Percentiles rank a stretch among this genome's conserved stretches.
These are phyloP conservation scores for Phialemoniopsis sp. DNA, from an alignment of 2,329 filamentous ascomycete genomes.

Conservation along the genomic window DNA sequence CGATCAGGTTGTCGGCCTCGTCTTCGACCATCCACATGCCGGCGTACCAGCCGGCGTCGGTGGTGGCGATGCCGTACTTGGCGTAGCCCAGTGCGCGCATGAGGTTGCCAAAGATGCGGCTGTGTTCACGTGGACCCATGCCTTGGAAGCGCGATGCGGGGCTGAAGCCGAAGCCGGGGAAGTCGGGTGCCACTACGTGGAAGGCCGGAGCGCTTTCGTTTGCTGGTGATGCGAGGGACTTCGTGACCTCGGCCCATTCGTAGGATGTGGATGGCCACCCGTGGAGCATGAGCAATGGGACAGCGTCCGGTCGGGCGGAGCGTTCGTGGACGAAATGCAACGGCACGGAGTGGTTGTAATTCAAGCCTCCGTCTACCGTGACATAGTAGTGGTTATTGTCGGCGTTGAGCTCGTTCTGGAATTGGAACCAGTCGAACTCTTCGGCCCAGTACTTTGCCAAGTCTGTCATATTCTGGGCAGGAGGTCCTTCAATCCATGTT, in stretches of 20 bases:
- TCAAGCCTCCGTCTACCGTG: too few relatives aligned
- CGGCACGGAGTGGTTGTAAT: too few relatives aligned
- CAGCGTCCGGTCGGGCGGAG: conserved; percentile 15
- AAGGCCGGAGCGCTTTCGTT: conserved; percentile 23
- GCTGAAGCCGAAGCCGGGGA: conserved; percentile 40
- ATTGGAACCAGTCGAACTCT: too few relatives aligned
- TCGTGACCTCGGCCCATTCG: conserved; percentile 28
- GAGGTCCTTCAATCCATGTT: too few relatives aligned
- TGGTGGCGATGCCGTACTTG: conserved; percentile 21
- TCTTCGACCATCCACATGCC: too few relatives aligned
- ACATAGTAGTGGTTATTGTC: too few relatives aligned
- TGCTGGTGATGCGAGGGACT: conserved; percentile 12
- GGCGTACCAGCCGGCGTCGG: too few relatives aligned
- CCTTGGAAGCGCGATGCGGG: conserved; percentile 20
- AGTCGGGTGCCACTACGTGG: conserved; percentile 39
- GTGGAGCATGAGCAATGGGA: conserved; percentile 35
- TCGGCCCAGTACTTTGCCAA: too few relatives aligned
- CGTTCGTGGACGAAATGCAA: too few relatives aligned
- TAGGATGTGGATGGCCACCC: conserved; percentile 38
- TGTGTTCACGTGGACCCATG: conserved; percentile 21
- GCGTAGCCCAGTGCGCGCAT: conserved; percentile 34
- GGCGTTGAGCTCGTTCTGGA: too few relatives aligned
- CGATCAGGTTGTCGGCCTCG: conserved; percentile 23
- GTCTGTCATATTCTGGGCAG: too few relatives aligned
- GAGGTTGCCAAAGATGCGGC: conserved; percentile 25